These are phyloP conservation scores for Cladobotryum mycophilum DNA, from an alignment of 2,329 filamentous ascomycete species.

Conservation along the genomic window DNA sequence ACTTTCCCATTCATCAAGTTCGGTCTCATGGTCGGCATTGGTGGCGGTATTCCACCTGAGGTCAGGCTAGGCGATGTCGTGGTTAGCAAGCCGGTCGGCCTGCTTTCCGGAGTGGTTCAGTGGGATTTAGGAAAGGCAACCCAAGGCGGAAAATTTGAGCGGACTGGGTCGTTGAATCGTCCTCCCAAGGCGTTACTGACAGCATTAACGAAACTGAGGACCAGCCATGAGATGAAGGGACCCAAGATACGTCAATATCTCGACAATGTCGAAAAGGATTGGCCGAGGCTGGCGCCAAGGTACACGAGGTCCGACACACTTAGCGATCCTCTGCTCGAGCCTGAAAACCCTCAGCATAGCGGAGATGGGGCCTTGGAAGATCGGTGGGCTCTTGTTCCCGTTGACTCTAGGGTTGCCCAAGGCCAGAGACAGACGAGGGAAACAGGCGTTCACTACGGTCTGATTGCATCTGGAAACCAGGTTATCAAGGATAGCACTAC, in stretches of 20 bases:
- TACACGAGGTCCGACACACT: background rate
- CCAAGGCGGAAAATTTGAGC: background rate
- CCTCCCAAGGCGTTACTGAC: slow-evolving; percentile 6
- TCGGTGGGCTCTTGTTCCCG: too few species aligned
- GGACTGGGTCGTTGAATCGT: slow-evolving; percentile 1
- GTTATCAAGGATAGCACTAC: slow-evolving; percentile 28
- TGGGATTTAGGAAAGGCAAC: background rate
- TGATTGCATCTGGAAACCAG: slow-evolving; percentile 23
- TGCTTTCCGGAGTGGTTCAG: background rate
- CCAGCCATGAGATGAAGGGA: background rate
- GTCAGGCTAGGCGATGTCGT: background rate
- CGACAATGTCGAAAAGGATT: background rate
- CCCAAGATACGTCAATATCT: slow-evolving; percentile 1
- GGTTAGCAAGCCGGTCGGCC: background rate
- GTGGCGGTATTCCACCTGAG: background rate
- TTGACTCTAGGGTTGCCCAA: too few species aligned
- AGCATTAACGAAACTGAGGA: slow-evolving; percentile 1
- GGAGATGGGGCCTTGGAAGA: too few species aligned
- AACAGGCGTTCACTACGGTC: background rate
- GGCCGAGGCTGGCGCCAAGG: background rate
- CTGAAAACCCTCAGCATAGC: background rate
- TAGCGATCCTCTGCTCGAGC: background rate
- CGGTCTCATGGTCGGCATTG: slow-evolving; percentile 1
- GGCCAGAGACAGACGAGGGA: background rate
- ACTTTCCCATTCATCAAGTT: background rate